These are phyloP conservation scores for Mortierella sp. DNA, from an alignment of 371 early-diverging fungal genomes.

Conservation along the genomic window DNA sequence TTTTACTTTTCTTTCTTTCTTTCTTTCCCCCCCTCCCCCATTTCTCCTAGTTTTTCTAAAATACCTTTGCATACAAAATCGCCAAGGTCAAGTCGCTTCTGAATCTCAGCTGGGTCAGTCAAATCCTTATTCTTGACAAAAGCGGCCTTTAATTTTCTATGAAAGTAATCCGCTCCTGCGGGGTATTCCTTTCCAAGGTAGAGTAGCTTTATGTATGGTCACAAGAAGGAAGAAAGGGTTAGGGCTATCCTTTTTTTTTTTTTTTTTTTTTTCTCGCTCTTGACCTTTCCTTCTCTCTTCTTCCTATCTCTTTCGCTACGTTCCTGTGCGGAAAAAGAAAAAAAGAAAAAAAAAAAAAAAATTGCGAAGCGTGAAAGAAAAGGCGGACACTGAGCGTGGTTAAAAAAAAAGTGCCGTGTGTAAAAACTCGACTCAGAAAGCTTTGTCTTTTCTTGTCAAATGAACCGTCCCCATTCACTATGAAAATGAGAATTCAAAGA, in stretches of 20 bases:
- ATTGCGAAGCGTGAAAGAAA: too few relatives aligned
- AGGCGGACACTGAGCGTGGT: too few relatives aligned
- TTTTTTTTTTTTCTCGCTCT: background rate
- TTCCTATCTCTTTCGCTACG: too few relatives aligned
- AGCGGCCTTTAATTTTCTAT: conserved; percentile 67
- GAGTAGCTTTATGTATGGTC: conserved; percentile 52
- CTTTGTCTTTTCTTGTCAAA: too few relatives aligned
- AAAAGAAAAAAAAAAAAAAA: too few relatives aligned
- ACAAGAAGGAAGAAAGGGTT: background rate
- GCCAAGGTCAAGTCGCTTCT: conserved; percentile 70
- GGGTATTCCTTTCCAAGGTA: conserved; percentile 74
- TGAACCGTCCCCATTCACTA: too few relatives aligned
- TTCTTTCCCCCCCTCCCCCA: too few relatives aligned
- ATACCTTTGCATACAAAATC: conserved; percentile 72
- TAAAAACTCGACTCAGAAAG: too few relatives aligned
- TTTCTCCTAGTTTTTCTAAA: background rate
- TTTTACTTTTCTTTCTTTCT: background rate
- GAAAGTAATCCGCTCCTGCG: conserved; percentile 67
- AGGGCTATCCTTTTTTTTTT: background rate
- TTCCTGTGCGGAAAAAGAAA: background rate
- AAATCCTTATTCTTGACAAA: conserved; percentile 73
- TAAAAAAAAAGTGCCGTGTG: too few relatives aligned
- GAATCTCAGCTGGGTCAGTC: conserved; percentile 63
- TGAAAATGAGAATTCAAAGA: too few relatives aligned
- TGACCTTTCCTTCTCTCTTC: too few relatives aligned